These are phyloP conservation scores for Mucor mucedo DNA, from an alignment of 371 early-diverging fungal genomes.

Conservation along the genomic window DNA sequence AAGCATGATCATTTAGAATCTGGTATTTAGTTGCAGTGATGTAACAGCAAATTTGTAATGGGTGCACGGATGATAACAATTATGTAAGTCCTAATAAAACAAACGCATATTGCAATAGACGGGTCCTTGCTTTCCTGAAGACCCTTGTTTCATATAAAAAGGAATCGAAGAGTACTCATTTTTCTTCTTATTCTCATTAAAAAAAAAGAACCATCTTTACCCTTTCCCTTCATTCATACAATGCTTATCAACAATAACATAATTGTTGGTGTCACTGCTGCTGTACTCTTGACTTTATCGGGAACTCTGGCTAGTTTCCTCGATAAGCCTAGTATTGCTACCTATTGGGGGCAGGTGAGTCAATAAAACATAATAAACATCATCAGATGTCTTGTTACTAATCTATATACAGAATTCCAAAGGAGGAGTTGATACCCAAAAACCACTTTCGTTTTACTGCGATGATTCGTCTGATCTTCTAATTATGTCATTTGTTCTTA, in stretches of 20 bases:
- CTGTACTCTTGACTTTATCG: neutral
- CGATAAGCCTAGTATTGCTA: constrained; percentile 20
- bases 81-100: too few species aligned
- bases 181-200: neutral
- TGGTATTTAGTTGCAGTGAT: too few species aligned
- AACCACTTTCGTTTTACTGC: constrained; percentile 65
- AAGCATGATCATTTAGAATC: too few species aligned
- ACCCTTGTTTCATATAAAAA: too few species aligned
- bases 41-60: too few species aligned
- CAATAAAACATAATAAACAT: neutral
- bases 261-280: neutral
- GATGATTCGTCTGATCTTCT: constrained; percentile 56
- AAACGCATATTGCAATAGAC: too few species aligned
- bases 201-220: neutral
- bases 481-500: constrained; percentile 61
- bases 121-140: too few species aligned
- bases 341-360: constrained; percentile 39
- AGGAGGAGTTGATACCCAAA: constrained; percentile 24
- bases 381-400: neutral
- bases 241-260: neutral
- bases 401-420: constrained; percentile 34
- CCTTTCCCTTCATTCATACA: neutral
- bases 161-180: too few species aligned
- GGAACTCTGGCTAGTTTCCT: constrained; percentile 7
- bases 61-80: too few species aligned